A percentile compares a stretch with the other conserved stretches of the same genome.
Conservation (phyloP, 495 filamentous ascomycete species). For the Chlorociboria aeruginascens region DNA sequence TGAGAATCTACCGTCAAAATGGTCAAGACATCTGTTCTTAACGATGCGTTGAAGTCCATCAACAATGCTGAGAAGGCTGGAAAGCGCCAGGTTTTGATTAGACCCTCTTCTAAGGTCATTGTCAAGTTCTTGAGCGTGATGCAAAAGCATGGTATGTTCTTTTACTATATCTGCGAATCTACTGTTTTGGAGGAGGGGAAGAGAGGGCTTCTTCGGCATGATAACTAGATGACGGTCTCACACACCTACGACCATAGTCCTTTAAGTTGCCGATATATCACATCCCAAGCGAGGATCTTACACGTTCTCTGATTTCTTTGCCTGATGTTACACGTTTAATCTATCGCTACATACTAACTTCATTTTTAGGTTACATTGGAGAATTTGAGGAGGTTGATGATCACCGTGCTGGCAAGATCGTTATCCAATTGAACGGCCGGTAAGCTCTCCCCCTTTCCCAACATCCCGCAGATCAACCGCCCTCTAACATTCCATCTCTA, state of each 20-base stretch:
- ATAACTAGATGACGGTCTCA: conserved; percentile 98
- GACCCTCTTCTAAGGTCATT: conserved; percentile 96
- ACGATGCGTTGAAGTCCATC: conserved; percentile 98
- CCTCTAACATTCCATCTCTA: conserved; percentile 6
- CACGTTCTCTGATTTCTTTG: conserved; percentile 68
- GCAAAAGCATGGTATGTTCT: conserved; percentile 92
- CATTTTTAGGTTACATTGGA: conserved; percentile 81
- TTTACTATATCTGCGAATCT: too few relatives aligned
- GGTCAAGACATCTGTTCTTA: conserved; percentile 96
- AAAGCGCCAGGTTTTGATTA: conserved; percentile 95
- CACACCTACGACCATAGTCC: conserved; percentile 75
- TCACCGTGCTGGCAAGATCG: conserved; percentile 97
- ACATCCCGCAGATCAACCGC: not conserved
- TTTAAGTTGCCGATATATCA: conserved; percentile 99
- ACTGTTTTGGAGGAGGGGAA: not conserved
- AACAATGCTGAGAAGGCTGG: conserved; percentile 99
- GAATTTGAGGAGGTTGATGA: conserved; percentile 99
- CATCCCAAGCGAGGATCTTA: conserved; percentile 68
- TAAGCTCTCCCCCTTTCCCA: conserved; percentile 14
- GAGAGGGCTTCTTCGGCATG: conserved; percentile 54
- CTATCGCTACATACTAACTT: conserved; percentile 71
- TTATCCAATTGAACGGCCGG: conserved; percentile 87
- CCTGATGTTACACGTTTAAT: conserved; percentile 84
- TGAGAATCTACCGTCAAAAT: conserved; percentile 88
- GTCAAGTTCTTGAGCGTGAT: conserved; percentile 97